Evolutionary conservation across 306 rosid genomes (phyloP).

Genomic region (Medicago truncatula): DNA sequence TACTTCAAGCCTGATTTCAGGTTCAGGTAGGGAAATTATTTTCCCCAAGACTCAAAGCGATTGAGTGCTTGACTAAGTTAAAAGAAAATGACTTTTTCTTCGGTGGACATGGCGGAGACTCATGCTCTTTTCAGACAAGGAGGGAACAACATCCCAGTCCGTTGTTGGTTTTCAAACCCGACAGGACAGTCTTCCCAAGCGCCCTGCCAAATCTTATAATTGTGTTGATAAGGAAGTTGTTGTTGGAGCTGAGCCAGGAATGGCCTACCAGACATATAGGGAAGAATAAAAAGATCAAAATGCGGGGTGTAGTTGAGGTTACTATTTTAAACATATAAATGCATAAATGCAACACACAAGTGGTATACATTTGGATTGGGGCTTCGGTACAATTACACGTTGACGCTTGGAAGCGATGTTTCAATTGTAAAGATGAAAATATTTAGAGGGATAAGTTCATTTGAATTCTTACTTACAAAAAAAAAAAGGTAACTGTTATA

Average conservation of each 20-base stretch:
- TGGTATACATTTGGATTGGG: constrained; percentile 3
- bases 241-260: too few species aligned
- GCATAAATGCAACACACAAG: constrained; percentile 16
- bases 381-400: neutral
- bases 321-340: constrained; percentile 30
- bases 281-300: constrained; percentile 6
- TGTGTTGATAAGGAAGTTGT: too few species aligned
- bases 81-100: too few species aligned
- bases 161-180: too few species aligned
- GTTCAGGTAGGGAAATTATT: too few species aligned
- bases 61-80: too few species aligned
- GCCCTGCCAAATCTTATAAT: too few species aligned
- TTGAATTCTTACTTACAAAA: neutral
- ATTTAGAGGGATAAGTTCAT: constrained; percentile 1
- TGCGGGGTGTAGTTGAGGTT: neutral
- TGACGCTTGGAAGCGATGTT: neutral
- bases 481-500: neutral
- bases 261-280: neutral
- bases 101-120: too few species aligned
- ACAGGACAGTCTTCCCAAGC: too few species aligned
- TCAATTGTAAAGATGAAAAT: neutral
- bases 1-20: neutral
- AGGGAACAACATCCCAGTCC: too few species aligned
- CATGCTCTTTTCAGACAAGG: too few species aligned
- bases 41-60: too few species aligned